phyloP scores from a whole-genome alignment of 106 monocot species.

The Phalaenopsis aphrodite region DNA sequence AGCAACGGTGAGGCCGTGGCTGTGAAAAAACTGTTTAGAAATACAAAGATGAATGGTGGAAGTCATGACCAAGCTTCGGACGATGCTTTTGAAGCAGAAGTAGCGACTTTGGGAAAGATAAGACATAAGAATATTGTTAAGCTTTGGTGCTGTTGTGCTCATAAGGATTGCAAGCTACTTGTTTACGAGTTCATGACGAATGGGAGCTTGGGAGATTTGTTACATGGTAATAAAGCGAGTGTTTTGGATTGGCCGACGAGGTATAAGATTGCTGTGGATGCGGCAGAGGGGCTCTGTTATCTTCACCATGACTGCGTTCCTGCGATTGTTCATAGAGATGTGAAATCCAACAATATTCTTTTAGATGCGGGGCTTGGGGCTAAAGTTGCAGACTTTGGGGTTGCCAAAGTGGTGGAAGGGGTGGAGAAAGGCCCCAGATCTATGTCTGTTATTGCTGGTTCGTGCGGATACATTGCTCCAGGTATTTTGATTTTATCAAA shows the following conservation, averaged over 20 bases:
- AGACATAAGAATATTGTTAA: conserved; percentile 74
- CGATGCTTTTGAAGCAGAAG: conserved; percentile 59
- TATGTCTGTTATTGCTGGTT: conserved; percentile 19
- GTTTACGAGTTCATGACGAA: conserved; percentile 63
- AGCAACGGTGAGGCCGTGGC: conserved; percentile 29
- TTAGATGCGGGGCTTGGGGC: conserved; percentile 21
- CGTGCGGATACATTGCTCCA: conserved; percentile 22
- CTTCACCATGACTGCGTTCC: conserved; percentile 26
- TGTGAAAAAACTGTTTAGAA: conserved; percentile 10
- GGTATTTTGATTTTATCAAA: background rate
- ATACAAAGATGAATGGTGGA: background rate
- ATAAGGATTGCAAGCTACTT: conserved; percentile 38
- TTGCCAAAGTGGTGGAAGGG: conserved; percentile 22
- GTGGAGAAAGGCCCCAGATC: conserved; percentile 8
- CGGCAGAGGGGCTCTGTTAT: conserved; percentile 25
- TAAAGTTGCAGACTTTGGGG: conserved; percentile 21
- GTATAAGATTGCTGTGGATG: conserved; percentile 23
- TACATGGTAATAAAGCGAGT: conserved; percentile 22
- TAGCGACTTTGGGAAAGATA: conserved; percentile 70
- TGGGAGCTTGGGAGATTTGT: conserved; percentile 43
- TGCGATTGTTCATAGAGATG: conserved; percentile 19
- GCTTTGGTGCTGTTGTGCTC: conserved; percentile 56
- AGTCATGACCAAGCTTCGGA: background rate
- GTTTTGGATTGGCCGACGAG: conserved; percentile 16
- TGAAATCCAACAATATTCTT: conserved; percentile 27